Evolutionary conservation across 2,329 filamentous ascomycete species (phyloP), one percentile per base, ranked within the genome.

Genomic region (Trichoderma atroviride): DNA sequence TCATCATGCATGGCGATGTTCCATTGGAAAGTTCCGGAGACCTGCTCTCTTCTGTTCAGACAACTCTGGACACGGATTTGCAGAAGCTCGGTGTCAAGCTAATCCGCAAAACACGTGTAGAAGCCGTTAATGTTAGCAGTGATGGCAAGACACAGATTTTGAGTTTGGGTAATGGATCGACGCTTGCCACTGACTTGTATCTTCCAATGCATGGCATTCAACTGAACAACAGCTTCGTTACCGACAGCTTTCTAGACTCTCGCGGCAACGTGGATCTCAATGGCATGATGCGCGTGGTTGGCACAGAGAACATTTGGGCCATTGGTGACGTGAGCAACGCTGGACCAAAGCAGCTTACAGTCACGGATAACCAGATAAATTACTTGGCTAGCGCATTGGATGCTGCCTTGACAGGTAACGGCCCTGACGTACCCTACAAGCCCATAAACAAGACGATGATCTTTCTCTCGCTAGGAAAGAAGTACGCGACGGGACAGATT

Each of bases 181-280:
- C 75, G 4, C 71, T 76, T 57, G 74, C 72, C 3, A 73, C 78
- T 52, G 80, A 81, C 22, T 73, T 85, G 40, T 81, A 83, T 73
- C 75, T 87, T 3, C 83, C 84, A 0, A 79, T 83, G 0, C 79
- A 80, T 68, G 85, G 85, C 47, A 69, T 82, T 16, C 69, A 73
- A 0, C 76, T 80, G 59, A 87, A 86, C 74, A 82, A 80, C 0
- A 72, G 74, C 0, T 84, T 84, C 67, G 68, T 81, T 13, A 80
- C 82, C 0, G 50, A 69, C 0, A 55, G 72, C 1, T 74, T 83
- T 56, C 70, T 81, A 4, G 79, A 81, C 40, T 52, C 71, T 2
- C 27, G 64, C 0, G 78, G 80, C 0, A 79, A 76, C 31, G 58
- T 84, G 19, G 74, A 74, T 4, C 76, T 81, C 14, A 78, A 80